These are phyloP conservation scores for Calonectria naviculata DNA, from an alignment of 2,329 filamentous ascomycete species.

Conservation along the genomic window DNA sequence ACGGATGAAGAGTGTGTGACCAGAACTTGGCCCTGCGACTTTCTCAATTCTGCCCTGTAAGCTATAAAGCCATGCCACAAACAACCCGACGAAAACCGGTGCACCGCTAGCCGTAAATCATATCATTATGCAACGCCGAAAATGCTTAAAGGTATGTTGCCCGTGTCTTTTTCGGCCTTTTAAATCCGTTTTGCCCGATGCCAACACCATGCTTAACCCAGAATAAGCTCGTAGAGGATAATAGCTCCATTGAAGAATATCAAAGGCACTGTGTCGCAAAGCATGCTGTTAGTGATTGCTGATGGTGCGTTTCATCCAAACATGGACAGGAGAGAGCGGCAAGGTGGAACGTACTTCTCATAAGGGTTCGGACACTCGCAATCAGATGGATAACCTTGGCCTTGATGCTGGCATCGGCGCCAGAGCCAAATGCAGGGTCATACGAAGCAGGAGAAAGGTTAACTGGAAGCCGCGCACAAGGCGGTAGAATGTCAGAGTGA, in stretches of 20 bases:
- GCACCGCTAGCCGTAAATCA: slow-evolving; percentile 19
- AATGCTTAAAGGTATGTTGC: slow-evolving; percentile 30
- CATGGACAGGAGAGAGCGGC: background rate
- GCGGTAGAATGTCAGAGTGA: slow-evolving; percentile 21
- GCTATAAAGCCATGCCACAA: background rate
- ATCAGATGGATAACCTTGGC: slow-evolving; percentile 91
- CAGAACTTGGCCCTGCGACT: slow-evolving; percentile 10
- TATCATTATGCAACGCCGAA: slow-evolving; percentile 28
- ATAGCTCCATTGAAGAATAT: slow-evolving; percentile 86
- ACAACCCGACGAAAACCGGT: background rate
- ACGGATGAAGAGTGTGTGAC: slow-evolving; percentile 21
- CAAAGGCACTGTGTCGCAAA: slow-evolving; percentile 75
- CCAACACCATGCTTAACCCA: slow-evolving; percentile 65
- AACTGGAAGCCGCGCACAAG: slow-evolving; percentile 52
- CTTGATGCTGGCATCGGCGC: slow-evolving; percentile 81
- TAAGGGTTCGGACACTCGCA: slow-evolving; percentile 88
- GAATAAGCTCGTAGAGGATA: slow-evolving; percentile 83
- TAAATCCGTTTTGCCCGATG: background rate
- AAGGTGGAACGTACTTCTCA: slow-evolving; percentile 75
- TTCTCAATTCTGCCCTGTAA: background rate
- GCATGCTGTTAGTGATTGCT: slow-evolving; percentile 18
- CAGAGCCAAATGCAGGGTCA: slow-evolving; percentile 83
- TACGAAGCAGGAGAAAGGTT: slow-evolving; percentile 79
- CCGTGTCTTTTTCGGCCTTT: slow-evolving; percentile 26
- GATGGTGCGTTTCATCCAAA: background rate